A percentile compares a stretch with the other conserved stretches of the same genome.
Conservation (phyloP, 345 rosid species). For the Ailanthus altissimus region DNA sequence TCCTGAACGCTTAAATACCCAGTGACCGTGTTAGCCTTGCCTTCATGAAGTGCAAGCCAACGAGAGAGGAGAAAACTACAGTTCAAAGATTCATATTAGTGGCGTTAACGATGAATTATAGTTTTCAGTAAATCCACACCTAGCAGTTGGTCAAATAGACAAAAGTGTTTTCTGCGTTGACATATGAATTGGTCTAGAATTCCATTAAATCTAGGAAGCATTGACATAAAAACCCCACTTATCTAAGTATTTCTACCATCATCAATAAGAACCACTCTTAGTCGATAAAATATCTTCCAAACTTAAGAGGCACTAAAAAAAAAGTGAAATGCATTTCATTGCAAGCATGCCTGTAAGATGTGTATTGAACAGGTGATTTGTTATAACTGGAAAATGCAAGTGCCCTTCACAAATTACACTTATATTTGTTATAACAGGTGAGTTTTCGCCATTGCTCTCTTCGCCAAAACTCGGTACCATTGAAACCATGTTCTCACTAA, state of each 20-base stretch:
- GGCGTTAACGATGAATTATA: background rate
- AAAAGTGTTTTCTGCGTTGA: background rate
- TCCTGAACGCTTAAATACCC: background rate
- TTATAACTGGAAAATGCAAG: background rate
- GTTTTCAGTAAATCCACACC: background rate
- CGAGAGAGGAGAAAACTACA: background rate
- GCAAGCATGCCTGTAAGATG: background rate
- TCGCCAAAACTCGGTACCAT: background rate
- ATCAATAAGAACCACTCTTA: background rate
- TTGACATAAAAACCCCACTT: background rate
- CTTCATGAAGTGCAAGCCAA: background rate
- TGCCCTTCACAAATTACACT: background rate
- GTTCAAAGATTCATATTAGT: background rate
- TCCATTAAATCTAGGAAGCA: background rate
- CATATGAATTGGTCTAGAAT: background rate
- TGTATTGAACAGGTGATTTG: background rate
- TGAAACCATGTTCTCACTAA: background rate
- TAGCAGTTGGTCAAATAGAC: background rate
- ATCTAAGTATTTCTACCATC: background rate
- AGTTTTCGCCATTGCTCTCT: slow-evolving; percentile 3
- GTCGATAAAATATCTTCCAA: background rate
- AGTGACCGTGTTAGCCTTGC: background rate
- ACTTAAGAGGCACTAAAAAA: background rate
- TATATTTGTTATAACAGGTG: background rate
- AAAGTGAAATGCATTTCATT: background rate